Percentiles rank a stretch among this genome's conserved stretches.
These are phyloP conservation scores for Arachis stenosperma DNA, from an alignment of 306 rosid species.

Conservation along the genomic window DNA sequence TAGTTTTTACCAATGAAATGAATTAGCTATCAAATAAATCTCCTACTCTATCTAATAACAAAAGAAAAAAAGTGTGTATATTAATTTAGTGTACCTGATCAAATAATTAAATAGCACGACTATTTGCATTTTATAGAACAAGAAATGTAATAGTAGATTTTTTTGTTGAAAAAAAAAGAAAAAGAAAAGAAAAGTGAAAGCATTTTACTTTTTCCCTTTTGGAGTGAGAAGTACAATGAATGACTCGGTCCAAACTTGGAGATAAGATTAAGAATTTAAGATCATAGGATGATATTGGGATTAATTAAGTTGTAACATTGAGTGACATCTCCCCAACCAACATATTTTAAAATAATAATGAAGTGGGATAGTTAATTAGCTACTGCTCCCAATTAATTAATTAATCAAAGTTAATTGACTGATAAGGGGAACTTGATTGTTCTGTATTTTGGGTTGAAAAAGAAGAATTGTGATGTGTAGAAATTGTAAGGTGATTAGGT, in stretches of 20 bases:
- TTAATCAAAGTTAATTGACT: conserved; percentile 29
- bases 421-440: neutral
- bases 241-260: conserved; percentile 23
- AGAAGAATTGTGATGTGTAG: neutral
- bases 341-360: neutral
- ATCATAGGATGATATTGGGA: neutral
- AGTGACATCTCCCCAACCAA: conserved; percentile 23
- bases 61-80: no score
- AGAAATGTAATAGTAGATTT: neutral
- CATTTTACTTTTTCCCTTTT: conserved; percentile 6
- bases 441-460: neutral
- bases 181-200: neutral
- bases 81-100: no score
- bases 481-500: neutral
- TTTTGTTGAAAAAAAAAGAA: no score
- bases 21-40: no score
- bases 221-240: conserved; percentile 6
- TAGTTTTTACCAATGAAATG: no score
- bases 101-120: no score
- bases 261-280: neutral
- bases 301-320: neutral
- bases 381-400: neutral
- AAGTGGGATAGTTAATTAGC: neutral
- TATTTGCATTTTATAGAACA: no score
- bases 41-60: no score